Evolutionary conservation across 1,284 basidiomycete genomes (phyloP).

Genomic region (Fomitopsis palustris): DNA sequence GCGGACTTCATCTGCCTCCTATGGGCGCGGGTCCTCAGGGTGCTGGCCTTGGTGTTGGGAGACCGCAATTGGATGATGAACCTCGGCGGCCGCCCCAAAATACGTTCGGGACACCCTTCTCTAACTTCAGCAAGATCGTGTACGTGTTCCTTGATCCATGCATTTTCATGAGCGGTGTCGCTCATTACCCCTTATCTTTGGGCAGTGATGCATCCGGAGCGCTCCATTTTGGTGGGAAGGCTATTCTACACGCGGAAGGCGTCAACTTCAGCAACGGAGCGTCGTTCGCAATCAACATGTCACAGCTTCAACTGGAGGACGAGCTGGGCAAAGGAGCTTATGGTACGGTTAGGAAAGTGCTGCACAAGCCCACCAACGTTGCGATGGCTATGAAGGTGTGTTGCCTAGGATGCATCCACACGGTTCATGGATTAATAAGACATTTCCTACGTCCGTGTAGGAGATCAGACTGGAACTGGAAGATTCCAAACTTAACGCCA

Average conservation of each 20-base stretch:
- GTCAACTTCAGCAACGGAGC: conserved; percentile 95
- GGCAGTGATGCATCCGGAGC: conserved; percentile 88
- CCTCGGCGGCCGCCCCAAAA: conserved; percentile 40
- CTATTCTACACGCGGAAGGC: conserved; percentile 87
- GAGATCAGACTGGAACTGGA: conserved; percentile 99
- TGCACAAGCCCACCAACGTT: conserved; percentile 92
- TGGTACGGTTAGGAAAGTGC: conserved; percentile 94
- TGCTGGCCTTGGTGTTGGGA: conserved; percentile 70
- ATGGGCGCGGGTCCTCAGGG: conserved; percentile 49
- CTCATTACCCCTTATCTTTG: neutral
- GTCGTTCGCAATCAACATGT: conserved; percentile 95
- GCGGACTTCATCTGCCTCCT: conserved; percentile 32
- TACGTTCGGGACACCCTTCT: conserved; percentile 75
- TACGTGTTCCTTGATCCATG: conserved; percentile 38
- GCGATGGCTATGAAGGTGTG: conserved; percentile 98
- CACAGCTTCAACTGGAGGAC: conserved; percentile 86
- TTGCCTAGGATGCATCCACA: neutral
- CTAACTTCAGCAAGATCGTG: conserved; percentile 95
- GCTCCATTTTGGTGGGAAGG: conserved; percentile 92
- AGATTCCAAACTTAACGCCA: conserved; percentile 90
- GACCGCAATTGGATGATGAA: conserved; percentile 43
- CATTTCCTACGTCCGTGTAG: conserved; percentile 37
- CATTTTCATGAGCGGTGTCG: neutral
- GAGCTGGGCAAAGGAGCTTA: conserved; percentile 97
- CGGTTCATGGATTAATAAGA: neutral